Percentiles rank a stretch among this genome's conserved stretches.
These are phyloP conservation scores for Luffa acutangula DNA, from an alignment of 306 rosid genomes.

Conservation along the genomic window DNA sequence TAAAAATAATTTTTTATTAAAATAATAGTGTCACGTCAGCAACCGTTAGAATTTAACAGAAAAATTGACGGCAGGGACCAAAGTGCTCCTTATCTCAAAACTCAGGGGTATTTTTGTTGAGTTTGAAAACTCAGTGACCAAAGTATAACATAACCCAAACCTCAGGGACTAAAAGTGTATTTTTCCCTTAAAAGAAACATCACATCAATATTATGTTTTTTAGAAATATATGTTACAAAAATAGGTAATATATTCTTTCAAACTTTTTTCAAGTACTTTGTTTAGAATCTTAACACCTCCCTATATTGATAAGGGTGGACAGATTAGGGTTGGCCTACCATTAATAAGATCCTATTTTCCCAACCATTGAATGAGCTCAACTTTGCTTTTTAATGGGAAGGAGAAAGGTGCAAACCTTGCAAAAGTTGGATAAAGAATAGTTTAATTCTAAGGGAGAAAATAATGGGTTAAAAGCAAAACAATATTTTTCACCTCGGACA, in stretches of 20 bases:
- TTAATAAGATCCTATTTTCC: conserved; percentile 13
- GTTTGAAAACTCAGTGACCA: too few species aligned
- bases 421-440: background rate
- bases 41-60: too few species aligned
- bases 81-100: too few species aligned
- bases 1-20: too few species aligned
- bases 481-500: background rate
- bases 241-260: background rate
- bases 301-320: background rate
- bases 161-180: too few species aligned
- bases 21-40: too few species aligned
- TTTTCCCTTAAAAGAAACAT: too few species aligned
- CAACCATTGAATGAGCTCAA: conserved; percentile 27
- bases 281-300: background rate
- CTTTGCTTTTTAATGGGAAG: background rate
- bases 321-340: background rate
- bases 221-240: too few species aligned
- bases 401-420: background rate
- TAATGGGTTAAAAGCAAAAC: background rate
- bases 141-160: too few species aligned
- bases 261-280: background rate
- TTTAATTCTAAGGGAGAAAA: background rate
- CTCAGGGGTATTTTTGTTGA: too few species aligned
- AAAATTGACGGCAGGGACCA: too few species aligned
- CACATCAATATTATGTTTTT: too few species aligned